These are phyloP conservation scores for Alternaria consortialis DNA, from an alignment of 2,329 filamentous ascomycete genomes.

Conservation along the genomic window DNA sequence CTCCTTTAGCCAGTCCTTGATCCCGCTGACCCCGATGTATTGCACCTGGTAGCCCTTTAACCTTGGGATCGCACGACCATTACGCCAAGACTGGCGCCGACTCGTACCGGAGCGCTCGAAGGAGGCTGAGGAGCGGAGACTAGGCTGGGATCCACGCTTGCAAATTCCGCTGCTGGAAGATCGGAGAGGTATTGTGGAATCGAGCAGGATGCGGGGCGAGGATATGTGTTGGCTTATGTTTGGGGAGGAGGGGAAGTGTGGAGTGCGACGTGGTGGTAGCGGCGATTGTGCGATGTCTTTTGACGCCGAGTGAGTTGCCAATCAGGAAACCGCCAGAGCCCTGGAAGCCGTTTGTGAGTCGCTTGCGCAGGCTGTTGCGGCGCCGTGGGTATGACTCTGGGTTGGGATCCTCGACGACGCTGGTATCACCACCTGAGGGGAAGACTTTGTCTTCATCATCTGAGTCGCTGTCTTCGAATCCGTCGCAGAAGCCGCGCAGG, in stretches of 20 bases:
- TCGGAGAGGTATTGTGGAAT: background rate
- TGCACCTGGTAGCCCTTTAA: slow-evolving; percentile 24
- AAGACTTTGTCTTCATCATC: background rate
- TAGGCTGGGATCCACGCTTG: background rate
- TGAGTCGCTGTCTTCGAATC: background rate
- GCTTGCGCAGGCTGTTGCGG: background rate
- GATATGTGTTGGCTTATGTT: background rate
- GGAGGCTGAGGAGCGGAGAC: background rate
- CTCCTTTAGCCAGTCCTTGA: slow-evolving; percentile 59
- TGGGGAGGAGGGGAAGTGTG: background rate
- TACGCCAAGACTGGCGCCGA: background rate
- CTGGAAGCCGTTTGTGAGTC: background rate
- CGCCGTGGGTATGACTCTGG: background rate
- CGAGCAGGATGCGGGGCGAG: background rate
- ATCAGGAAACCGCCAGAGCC: background rate
- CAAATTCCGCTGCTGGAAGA: background rate
- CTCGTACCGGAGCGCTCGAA: background rate
- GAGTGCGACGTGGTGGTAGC: background rate
- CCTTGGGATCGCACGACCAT: background rate
- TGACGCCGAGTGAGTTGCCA: background rate
- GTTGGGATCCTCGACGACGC: background rate
- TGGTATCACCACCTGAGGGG: background rate
- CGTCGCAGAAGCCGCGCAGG: background rate
- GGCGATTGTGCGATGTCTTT: background rate
- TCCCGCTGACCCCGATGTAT: slow-evolving; percentile 59